phyloP scores from a whole-genome alignment of 2,329 filamentous ascomycete species.

The Colletotrichum sublineola region DNA sequence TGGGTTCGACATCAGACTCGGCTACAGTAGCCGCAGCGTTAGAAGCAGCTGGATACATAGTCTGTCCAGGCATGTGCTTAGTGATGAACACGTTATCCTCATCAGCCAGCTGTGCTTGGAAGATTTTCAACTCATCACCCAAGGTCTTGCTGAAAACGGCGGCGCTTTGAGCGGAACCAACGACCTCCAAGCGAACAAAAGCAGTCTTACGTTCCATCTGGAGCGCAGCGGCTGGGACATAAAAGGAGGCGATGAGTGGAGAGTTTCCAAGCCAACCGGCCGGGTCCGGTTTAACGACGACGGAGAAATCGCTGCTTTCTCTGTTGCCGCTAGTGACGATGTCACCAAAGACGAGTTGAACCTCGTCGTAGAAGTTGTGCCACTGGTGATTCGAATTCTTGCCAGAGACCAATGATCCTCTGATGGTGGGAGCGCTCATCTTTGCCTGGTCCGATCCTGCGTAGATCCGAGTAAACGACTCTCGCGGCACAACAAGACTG shows the following conservation, averaged over 20 bases:
- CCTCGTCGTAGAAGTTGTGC: slow-evolving; percentile 54
- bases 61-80: slow-evolving; percentile 53
- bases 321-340: slow-evolving; percentile 46
- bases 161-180: slow-evolving; percentile 46
- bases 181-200: slow-evolving; percentile 51
- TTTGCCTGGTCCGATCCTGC: slow-evolving; percentile 38
- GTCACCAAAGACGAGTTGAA: slow-evolving; percentile 59
- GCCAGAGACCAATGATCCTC: slow-evolving; percentile 49
- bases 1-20: slow-evolving; percentile 39
- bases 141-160: slow-evolving; percentile 46
- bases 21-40: slow-evolving; percentile 45
- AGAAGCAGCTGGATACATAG: slow-evolving; percentile 46
- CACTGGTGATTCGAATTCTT: slow-evolving; percentile 46
- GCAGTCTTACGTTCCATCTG: slow-evolving; percentile 51
- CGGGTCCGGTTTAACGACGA: slow-evolving; percentile 52
- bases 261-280: slow-evolving; percentile 54
- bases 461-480: slow-evolving; percentile 48
- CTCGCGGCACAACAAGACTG: slow-evolving; percentile 53
- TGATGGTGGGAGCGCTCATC: slow-evolving; percentile 47
- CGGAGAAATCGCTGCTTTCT: slow-evolving; percentile 49
- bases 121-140: slow-evolving; percentile 49
- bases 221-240: slow-evolving; percentile 53
- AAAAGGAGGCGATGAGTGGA: slow-evolving; percentile 57
- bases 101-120: slow-evolving; percentile 50
- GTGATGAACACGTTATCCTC: slow-evolving; percentile 52